Percentiles rank a stretch among this genome's conserved stretches.
Conservation (phyloP, 129 eudicot species). For the Oenanthe sinensis region DNA sequence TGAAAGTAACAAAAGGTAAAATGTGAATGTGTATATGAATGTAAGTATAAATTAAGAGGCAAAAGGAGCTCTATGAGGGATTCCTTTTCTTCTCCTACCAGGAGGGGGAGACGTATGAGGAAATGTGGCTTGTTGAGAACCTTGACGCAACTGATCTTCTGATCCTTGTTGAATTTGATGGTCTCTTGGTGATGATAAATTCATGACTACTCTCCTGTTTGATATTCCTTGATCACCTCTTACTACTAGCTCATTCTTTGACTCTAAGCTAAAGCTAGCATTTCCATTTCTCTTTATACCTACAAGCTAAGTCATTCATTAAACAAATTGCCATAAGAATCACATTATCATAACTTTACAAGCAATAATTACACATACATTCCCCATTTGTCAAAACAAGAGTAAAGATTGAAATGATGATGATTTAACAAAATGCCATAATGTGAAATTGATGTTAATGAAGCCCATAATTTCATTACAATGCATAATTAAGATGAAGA, state of each 20-base stretch:
- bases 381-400: neutral
- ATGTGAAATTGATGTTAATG: neutral
- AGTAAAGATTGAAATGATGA: neutral
- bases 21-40: slow-evolving; percentile 5
- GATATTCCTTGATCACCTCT: slow-evolving; percentile 32
- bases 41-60: slow-evolving; percentile 20
- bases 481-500: slow-evolving; percentile 8
- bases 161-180: slow-evolving; percentile 44
- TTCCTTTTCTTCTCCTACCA: slow-evolving; percentile 90
- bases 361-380: neutral
- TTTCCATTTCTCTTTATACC: slow-evolving; percentile 85
- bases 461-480: neutral
- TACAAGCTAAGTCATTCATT: slow-evolving; percentile 49
- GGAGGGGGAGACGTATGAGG: slow-evolving; percentile 78
- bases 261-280: slow-evolving; percentile 71
- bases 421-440: neutral
- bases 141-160: slow-evolving; percentile 65
- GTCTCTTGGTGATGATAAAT: slow-evolving; percentile 27
- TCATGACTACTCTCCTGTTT: slow-evolving; percentile 8
- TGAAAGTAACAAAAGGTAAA: slow-evolving; percentile 10
- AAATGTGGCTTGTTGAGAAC: slow-evolving; percentile 74
- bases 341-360: neutral
- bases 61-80: slow-evolving; percentile 96
- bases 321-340: slow-evolving; percentile 1
- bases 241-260: slow-evolving; percentile 28